phyloP scores from a whole-genome alignment of 1,139 yeast species.

The Torulaspora pretoriensis region DNA sequence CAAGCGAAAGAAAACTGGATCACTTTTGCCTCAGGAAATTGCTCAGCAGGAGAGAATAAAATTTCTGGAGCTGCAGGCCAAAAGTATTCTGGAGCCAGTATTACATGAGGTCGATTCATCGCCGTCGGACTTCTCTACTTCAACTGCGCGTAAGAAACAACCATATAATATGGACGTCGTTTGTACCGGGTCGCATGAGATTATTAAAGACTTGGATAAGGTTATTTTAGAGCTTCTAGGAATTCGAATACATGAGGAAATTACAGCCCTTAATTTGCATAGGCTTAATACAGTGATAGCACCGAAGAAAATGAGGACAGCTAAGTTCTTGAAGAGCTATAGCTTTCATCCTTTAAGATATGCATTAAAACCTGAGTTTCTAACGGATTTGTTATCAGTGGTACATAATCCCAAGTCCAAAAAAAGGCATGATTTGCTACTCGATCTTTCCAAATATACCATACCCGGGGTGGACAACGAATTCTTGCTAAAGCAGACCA shows the following conservation, averaged over 20 bases:
- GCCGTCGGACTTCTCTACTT: conserved; percentile 9
- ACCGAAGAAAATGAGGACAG: conserved; percentile 77
- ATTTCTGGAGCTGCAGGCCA: conserved; percentile 24
- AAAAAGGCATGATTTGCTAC: conserved; percentile 10
- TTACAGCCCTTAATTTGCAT: conserved; percentile 37
- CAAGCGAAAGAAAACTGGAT: conserved; percentile 30
- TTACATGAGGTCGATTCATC: conserved; percentile 15
- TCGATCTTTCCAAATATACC: conserved; percentile 36
- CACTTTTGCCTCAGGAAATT: conserved; percentile 37
- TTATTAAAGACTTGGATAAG: conserved; percentile 41
- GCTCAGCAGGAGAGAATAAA: conserved; percentile 31
- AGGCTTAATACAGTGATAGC: conserved; percentile 57
- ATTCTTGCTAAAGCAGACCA: conserved; percentile 33
- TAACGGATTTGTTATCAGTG: conserved; percentile 30
- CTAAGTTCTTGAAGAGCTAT: conserved; percentile 58
- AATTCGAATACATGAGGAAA: conserved; percentile 43
- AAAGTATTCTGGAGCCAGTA: conserved; percentile 16
- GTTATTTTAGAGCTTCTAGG: conserved; percentile 40
- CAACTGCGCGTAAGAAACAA: conserved; percentile 12
- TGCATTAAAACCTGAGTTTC: conserved; percentile 36
- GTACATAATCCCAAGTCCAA: conserved; percentile 25
- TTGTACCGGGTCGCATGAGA: conserved; percentile 60
- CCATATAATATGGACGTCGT: conserved; percentile 46
- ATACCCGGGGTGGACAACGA: conserved; percentile 35
- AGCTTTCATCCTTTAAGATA: conserved; percentile 35